Evolutionary conservation across 305 asterid species (phyloP).

Genomic region (Solanum hybrid): DNA sequence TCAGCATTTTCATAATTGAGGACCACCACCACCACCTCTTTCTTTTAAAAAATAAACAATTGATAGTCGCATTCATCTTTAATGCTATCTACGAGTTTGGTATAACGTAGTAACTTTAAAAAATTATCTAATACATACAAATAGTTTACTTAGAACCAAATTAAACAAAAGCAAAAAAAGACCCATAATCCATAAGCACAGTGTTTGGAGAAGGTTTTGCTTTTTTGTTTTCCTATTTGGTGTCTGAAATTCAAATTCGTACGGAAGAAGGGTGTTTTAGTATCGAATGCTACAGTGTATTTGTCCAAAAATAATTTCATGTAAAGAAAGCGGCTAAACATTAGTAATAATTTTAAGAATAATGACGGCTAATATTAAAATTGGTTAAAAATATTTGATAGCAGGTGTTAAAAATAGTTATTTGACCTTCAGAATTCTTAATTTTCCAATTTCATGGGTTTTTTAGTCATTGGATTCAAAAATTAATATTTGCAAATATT

Average conservation of each 20-base stretch:
- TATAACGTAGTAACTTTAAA: not conserved
- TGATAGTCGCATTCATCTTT: accelerated
- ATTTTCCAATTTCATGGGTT: not conserved
- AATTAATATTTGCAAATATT: not conserved
- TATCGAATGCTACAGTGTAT: accelerated
- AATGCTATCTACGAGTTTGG: not conserved
- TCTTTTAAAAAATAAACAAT: no score
- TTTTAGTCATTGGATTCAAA: not conserved
- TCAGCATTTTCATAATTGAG: not conserved
- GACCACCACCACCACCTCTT: not conserved
- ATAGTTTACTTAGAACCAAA: not conserved
- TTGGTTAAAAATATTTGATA: no score
- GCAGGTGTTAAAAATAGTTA: no score
- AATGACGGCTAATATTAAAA: not conserved
- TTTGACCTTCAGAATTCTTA: not conserved
- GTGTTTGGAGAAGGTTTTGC: no score
- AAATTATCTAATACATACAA: not conserved
- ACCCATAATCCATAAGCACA: no score
- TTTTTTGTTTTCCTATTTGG: no score
- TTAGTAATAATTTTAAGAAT: no score
- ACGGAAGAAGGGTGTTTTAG: no score
- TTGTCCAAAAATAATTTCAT: not conserved
- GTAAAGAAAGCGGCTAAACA: not conserved
- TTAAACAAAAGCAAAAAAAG: no score
- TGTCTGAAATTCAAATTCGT: accelerated